Evolutionary conservation across 768 basidiomycete genomes (phyloP).

Genomic region (Pseudohyphozyma bogoriensis): DNA sequence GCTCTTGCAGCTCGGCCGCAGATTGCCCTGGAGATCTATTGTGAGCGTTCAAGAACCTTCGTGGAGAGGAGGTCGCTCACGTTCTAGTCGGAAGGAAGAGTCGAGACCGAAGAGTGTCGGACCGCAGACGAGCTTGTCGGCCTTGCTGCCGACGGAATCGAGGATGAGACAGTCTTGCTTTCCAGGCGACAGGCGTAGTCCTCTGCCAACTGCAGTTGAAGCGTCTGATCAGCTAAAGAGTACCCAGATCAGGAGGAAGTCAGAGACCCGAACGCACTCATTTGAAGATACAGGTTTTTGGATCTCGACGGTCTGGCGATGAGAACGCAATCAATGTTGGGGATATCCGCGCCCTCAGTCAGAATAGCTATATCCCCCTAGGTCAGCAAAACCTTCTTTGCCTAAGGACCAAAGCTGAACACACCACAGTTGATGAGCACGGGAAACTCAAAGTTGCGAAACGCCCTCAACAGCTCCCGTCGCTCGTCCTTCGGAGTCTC

Average conservation of each 20-base stretch:
- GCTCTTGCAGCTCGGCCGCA: too few species aligned
- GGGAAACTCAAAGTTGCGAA: slow-evolving; percentile 63
- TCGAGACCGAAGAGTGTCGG: slow-evolving; percentile 81
- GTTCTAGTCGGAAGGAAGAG: slow-evolving; percentile 47
- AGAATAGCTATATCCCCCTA: background rate
- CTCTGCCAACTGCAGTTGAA: too few species aligned
- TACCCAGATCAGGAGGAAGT: too few species aligned
- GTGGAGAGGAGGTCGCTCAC: background rate
- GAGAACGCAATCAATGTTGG: slow-evolving; percentile 83
- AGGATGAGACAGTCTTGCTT: slow-evolving; percentile 80
- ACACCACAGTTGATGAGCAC: slow-evolving; percentile 82
- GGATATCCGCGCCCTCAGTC: slow-evolving; percentile 60
- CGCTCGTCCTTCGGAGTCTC: slow-evolving; percentile 58
- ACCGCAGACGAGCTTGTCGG: slow-evolving; percentile 55
- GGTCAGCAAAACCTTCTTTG: background rate
- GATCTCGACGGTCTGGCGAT: slow-evolving; percentile 82
- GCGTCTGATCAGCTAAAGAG: too few species aligned
- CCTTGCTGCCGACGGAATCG: slow-evolving; percentile 54
- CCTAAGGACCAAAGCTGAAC: slow-evolving; percentile 18
- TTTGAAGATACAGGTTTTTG: slow-evolving; percentile 79
- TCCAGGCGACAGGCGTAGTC: slow-evolving; percentile 76
- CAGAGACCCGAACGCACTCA: too few species aligned
- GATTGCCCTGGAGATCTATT: too few species aligned
- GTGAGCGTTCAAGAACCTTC: too few species aligned
- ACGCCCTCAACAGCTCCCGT: slow-evolving; percentile 53